Evolutionary conservation across 164 flowering plant species (phyloP).

Genomic region (Nymphaea colorata): DNA sequence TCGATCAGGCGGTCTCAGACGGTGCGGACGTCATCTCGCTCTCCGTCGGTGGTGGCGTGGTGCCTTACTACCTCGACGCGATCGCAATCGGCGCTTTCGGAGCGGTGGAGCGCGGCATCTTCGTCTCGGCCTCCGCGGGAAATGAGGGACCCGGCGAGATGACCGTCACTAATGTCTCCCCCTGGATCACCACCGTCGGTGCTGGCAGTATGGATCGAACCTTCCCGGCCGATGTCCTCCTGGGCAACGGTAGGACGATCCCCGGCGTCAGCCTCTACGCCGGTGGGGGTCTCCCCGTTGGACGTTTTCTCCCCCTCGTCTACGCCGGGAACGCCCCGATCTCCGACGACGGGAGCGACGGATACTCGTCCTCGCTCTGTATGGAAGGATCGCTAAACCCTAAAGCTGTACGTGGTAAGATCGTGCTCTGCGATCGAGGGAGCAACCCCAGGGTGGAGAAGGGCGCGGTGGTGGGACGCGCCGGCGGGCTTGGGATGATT

Average conservation of each 20-base stretch:
- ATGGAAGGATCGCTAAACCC: constrained; percentile 74
- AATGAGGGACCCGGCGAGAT: constrained; percentile 90
- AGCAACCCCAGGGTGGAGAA: constrained; percentile 66
- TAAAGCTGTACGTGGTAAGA: constrained; percentile 50
- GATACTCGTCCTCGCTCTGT: constrained; percentile 76
- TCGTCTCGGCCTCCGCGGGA: constrained; percentile 90
- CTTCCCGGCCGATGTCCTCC: constrained; percentile 72
- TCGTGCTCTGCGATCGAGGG: constrained; percentile 88
- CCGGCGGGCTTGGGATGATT: constrained; percentile 88
- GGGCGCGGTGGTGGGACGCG: constrained; percentile 73
- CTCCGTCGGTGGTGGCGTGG: constrained; percentile 84
- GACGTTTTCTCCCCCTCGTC: constrained; percentile 42
- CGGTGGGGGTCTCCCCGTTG: constrained; percentile 50
- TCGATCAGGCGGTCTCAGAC: constrained; percentile 78
- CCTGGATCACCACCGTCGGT: constrained; percentile 92
- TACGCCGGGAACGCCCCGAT: constrained; percentile 49
- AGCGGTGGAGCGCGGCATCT: constrained; percentile 57
- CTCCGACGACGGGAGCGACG: constrained; percentile 42
- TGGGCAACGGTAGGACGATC: constrained; percentile 53
- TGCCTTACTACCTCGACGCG: constrained; percentile 72
- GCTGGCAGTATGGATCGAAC: constrained; percentile 83
- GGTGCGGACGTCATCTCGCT: constrained; percentile 83
- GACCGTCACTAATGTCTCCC: constrained; percentile 83
- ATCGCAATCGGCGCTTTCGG: constrained; percentile 79
- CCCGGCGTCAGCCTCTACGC: constrained; percentile 66